Conservation (phyloP, 1,139 yeast species). For the Lodderomyces margitis region DNA sequence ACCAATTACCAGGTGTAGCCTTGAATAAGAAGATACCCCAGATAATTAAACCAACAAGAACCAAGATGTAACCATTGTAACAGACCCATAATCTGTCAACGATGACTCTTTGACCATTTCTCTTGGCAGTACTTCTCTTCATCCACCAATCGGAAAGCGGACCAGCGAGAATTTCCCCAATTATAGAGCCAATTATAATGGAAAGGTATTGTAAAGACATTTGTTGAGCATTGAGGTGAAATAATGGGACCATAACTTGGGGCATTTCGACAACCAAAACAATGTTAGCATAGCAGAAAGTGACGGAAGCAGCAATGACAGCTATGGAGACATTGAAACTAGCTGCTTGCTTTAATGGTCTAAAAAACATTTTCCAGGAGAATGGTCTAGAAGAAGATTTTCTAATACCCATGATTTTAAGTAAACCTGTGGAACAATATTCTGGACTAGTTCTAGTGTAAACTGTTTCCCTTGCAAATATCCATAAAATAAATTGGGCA, state of each 20-base stretch:
- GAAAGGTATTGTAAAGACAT: constrained; percentile 24
- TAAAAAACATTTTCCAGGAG: constrained; percentile 10
- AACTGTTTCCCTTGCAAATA: constrained; percentile 16
- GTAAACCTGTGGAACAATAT: background rate
- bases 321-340: constrained; percentile 16
- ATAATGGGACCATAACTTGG: constrained; percentile 20
- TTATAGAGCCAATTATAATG: constrained; percentile 21
- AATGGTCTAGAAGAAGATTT: constrained; percentile 10
- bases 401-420: constrained; percentile 11
- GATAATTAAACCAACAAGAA: constrained; percentile 23
- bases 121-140: constrained; percentile 14
- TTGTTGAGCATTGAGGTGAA: constrained; percentile 21
- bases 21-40: constrained; percentile 23
- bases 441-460: constrained; percentile 11
- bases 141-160: constrained; percentile 27
- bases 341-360: constrained; percentile 17
- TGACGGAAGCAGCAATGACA: constrained; percentile 20
- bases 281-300: constrained; percentile 24
- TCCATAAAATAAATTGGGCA: constrained; percentile 13
- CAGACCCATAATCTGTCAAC: constrained; percentile 23
- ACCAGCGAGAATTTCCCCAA: constrained; percentile 26
- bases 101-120: constrained; percentile 17
- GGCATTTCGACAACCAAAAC: constrained; percentile 26
- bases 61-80: constrained; percentile 21
- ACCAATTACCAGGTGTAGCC: constrained; percentile 22